Base-by-base conservation (phyloP, 768 basidiomycete species). In the Naematelia encephala region DNA sequence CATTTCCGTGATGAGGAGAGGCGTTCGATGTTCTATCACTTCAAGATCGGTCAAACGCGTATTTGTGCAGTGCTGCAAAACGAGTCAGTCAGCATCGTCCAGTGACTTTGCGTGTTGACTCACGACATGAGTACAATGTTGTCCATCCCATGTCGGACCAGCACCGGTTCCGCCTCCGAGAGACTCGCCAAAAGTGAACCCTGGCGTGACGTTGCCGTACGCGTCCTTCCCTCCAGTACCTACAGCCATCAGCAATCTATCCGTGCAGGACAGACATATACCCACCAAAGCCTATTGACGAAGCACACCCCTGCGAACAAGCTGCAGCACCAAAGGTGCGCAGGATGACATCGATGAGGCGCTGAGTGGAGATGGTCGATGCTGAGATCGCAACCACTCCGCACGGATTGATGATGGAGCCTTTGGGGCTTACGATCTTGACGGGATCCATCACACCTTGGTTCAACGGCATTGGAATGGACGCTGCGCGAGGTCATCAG, bases 1-100 rank as follows among this genome's bases (percentile, higher is more conserved):
- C n/a, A 63, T 66, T 21, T 69, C 62, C 14, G 61, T 58, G 1
- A 70, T 26, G 22, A 73, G 51, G n/a, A 73, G 56, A 0, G 71
- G 71, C 19, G 60, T 64, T 5, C 71, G 63, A 13, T 57, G 59
- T 39, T 70, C 69, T 43, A 65, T 39, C 13, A 67, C 56, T 14
- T 68, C 67, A 13, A 59, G 54, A 42, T 68, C 67, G 16, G 63
- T 65, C 16, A 68, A 51, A 1, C 61, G 57, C 0, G 62, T 63
- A 42, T 63, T 67, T 21, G 56, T 60, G 34, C 34, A 39, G 34
- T 39, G 34, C 34, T 39, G 28, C 16, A 59, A 57, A 48, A 52
- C 57, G 39, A n/a, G 56, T 13, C n/a, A 29, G 5, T 22, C 50
- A 22, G 48, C 63, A 0, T 43, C 44, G 34, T 16, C 34, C 34